phyloP scores from a whole-genome alignment of 2,329 filamentous ascomycete species.

The Ophiostoma ips region DNA sequence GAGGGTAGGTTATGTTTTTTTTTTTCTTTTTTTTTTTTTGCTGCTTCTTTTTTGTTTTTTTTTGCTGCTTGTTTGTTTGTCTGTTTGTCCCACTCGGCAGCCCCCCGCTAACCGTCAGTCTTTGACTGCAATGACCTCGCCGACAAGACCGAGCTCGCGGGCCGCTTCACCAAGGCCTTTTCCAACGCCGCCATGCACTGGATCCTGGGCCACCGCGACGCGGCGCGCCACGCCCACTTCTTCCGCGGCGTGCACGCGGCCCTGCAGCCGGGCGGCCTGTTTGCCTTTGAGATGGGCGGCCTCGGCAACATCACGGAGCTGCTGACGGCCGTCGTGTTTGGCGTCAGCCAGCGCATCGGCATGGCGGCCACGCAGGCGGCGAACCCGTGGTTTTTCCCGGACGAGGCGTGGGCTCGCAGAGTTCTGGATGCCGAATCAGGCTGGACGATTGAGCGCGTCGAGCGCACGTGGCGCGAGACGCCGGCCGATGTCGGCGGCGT shows the following conservation, averaged over 20 bases:
- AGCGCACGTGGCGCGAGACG: constrained; percentile 54
- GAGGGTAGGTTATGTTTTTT: constrained; percentile 22
- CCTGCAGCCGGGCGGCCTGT: constrained; percentile 40
- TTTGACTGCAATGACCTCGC: constrained; percentile 31
- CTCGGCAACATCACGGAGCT: constrained; percentile 55
- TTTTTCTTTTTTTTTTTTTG: background rate
- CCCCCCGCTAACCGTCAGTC: constrained; percentile 23
- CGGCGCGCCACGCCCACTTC: constrained; percentile 31
- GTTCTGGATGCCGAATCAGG: constrained; percentile 30
- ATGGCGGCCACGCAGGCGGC: constrained; percentile 32
- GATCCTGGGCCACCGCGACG: constrained; percentile 36
- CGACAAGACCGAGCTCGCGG: constrained; percentile 21
- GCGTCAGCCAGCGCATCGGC: constrained; percentile 36
- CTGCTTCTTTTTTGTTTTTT: background rate
- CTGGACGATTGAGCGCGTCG: constrained; percentile 36
- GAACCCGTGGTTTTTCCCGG: constrained; percentile 61
- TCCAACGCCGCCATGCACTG: constrained; percentile 56
- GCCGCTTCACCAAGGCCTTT: constrained; percentile 41
- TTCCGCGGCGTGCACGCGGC: constrained; percentile 37
- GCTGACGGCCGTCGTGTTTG: constrained; percentile 40
- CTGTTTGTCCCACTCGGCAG: too few relatives aligned
- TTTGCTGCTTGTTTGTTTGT: background rate
- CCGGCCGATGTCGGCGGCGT: constrained; percentile 43
- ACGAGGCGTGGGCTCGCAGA: constrained; percentile 41
- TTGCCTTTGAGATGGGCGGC: constrained; percentile 60